phyloP scores from a whole-genome alignment of 164 flowering plant genomes.

The Nymphaea thermarum region DNA sequence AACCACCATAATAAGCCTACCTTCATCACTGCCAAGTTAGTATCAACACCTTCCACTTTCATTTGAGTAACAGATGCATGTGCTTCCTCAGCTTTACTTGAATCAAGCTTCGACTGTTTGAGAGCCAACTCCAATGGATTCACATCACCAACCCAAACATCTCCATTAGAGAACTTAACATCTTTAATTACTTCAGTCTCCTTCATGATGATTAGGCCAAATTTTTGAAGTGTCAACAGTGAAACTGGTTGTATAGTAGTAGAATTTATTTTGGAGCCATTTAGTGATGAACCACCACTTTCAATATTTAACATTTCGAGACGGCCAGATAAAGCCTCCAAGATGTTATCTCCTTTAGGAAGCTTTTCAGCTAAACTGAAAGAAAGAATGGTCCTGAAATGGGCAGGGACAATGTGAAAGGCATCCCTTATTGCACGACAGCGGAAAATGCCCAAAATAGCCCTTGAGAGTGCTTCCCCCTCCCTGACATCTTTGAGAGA shows the following conservation, averaged over 20 bases:
- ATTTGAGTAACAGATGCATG: conserved; percentile 81
- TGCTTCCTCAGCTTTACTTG: conserved; percentile 71
- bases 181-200: conserved; percentile 21
- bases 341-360: conserved; percentile 68
- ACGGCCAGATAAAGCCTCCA: conserved; percentile 47
- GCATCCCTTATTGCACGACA: conserved; percentile 72
- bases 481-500: conserved; percentile 36
- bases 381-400: conserved; percentile 51
- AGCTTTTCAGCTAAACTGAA: conserved; percentile 77
- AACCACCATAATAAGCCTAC: conserved; percentile 15
- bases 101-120: conserved; percentile 37
- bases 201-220: conserved; percentile 33
- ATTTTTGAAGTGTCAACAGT: conserved; percentile 32
- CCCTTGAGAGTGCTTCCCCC: conserved; percentile 64
- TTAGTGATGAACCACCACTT: conserved; percentile 10
- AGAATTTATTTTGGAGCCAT: conserved; percentile 12
- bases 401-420: conserved; percentile 37
- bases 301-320: conserved; percentile 21
- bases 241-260: conserved; percentile 29
- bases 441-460: conserved; percentile 51
- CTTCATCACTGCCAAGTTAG: conserved; percentile 84
- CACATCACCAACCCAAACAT: conserved; percentile 49
- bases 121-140: conserved; percentile 63
- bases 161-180: conserved; percentile 22
- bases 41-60: conserved; percentile 85